Percentiles rank a stretch among this genome's conserved stretches.
These are phyloP conservation scores for Aquilaria malaccensis DNA, from an alignment of 345 rosid genomes.

Conservation along the genomic window DNA sequence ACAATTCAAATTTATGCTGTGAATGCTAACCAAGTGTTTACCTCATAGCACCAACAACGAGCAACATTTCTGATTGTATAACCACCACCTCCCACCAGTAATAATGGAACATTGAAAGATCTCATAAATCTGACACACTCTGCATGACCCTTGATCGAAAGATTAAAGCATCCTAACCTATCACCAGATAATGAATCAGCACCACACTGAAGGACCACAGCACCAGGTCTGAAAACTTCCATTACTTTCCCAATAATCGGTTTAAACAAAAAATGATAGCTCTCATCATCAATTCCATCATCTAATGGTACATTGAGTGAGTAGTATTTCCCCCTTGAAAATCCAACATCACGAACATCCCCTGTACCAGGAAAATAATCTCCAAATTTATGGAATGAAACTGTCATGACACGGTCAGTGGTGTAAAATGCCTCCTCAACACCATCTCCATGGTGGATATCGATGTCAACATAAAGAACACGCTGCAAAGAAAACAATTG, in stretches of 20 bases:
- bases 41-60: conserved; percentile 81
- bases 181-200: conserved; percentile 70
- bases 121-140: conserved; percentile 70
- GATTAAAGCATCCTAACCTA: conserved; percentile 66
- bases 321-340: conserved; percentile 52
- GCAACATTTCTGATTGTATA: conserved; percentile 78
- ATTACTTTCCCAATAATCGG: conserved; percentile 61
- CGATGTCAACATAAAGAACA: conserved; percentile 64
- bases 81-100: conserved; percentile 69
- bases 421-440: conserved; percentile 73
- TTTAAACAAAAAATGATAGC: conserved; percentile 60
- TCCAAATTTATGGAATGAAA: conserved; percentile 65
- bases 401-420: conserved; percentile 66
- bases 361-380: conserved; percentile 70
- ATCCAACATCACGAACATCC: conserved; percentile 45
- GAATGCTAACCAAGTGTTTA: conserved; percentile 3
- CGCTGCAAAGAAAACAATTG: conserved; percentile 29
- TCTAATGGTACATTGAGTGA: conserved; percentile 63
- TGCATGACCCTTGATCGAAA: conserved; percentile 73
- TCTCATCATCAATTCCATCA: conserved; percentile 72
- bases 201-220: conserved; percentile 62
- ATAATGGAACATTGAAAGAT: conserved; percentile 69
- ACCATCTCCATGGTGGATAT: conserved; percentile 67
- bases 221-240: conserved; percentile 60
- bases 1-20: too few species aligned